Evolutionary conservation across 768 basidiomycete genomes (phyloP), one percentile per base, ranked within the genome.

Genomic region (Lactarius indigo): DNA sequence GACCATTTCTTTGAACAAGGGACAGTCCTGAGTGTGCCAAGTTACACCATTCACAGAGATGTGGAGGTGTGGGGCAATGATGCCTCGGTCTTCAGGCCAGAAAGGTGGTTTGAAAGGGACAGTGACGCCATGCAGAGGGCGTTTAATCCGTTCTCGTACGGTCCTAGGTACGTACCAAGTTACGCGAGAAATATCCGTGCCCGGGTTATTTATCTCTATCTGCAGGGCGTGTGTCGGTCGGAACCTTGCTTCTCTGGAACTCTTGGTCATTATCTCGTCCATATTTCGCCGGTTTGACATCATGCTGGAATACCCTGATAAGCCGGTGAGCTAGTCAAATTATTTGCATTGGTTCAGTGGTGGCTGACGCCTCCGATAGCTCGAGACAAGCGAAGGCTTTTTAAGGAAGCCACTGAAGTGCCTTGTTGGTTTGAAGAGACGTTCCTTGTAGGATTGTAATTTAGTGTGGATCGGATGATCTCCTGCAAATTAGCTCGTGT

Each of bases 101-200:
- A 96, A 72, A 81, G 94, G 33, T 96, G 91, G 91, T 86, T 94
- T 68, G 91, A 92, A 72, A 77, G 81, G 55, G 86, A 91, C 72
- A 76, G 82, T 68, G 81, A 80, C 20, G 77, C 76, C 33, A 85
- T 90, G 13, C 84, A 89, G 71, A 87, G 83, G 74, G 82, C 87
- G 0, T 95, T 94, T 75, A 95, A 95, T 71, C 90, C 91, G 0
- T 95, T 94, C 75, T 92, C 90, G 1, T 84, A 84, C 66, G 93
- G 93, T 2, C 94, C 94, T 18, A 81, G 90, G 87, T 87, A 72
- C 61, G 81, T 77, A 35, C 20, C n/a, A n/a, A n/a, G n/a, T n/a
- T 44, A 3, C 33, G 15, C 30, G 7, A 64, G 68, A 52, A 52
- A 15, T 23, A 13, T 52, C 23, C 13, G 13, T 28, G 26, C 26